A percentile compares a stretch with the other conserved stretches of the same genome.
phyloP scores from a whole-genome alignment of 345 rosid species.

The Pistacia atlantica region DNA sequence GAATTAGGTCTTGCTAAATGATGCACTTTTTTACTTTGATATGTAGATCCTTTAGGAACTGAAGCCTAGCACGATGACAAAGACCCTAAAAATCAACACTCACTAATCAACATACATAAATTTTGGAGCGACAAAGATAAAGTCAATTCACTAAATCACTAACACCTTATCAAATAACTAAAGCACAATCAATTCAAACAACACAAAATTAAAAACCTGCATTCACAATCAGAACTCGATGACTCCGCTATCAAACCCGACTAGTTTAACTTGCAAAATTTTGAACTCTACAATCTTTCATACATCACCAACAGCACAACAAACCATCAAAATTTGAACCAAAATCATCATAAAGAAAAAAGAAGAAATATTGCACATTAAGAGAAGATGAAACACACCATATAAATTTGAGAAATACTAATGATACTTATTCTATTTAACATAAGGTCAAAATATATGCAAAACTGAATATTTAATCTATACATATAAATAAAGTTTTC shows the following conservation, averaged over 20 bases:
- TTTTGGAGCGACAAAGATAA: neutral
- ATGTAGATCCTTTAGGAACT: too few species aligned
- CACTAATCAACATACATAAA: neutral
- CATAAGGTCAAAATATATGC: too few species aligned
- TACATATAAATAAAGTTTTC: too few species aligned
- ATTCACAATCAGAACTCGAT: neutral
- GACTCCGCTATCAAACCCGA: neutral
- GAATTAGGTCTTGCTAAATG: too few species aligned
- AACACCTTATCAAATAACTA: neutral
- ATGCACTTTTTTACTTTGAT: too few species aligned
- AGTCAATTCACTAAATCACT: constrained; percentile 4
- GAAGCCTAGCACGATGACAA: too few species aligned
- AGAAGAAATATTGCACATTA: too few species aligned
- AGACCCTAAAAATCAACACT: too few species aligned
- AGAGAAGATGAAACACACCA: too few species aligned
- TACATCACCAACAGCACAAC: neutral
- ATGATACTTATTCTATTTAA: too few species aligned
- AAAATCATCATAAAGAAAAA: neutral
- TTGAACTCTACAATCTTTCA: neutral
- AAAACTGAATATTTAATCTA: too few species aligned
- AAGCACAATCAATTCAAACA: constrained; percentile 15
- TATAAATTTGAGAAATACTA: too few species aligned
- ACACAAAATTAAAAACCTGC: neutral
- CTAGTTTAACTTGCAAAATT: neutral
- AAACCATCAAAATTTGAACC: neutral